These are phyloP conservation scores for Colletotrichum horii DNA, from an alignment of 2,329 filamentous ascomycete species.

Conservation along the genomic window DNA sequence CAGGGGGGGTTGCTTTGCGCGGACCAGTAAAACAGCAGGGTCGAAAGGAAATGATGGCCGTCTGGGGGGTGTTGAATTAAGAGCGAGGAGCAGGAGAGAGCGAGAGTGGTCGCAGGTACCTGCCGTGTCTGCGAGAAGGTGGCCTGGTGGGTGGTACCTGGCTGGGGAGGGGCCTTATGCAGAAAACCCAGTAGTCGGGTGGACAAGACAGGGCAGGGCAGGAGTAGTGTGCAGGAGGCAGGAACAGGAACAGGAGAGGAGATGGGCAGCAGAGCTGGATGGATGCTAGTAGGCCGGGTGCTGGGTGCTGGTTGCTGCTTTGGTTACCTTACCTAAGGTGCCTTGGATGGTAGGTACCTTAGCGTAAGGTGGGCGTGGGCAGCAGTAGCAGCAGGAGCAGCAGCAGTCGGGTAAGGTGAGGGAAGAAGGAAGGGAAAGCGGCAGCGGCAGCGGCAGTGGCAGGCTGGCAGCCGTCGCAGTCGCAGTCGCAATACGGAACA, in stretches of 20 bases:
- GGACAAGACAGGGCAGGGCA: slow-evolving; percentile 6
- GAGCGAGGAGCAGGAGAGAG: neutral
- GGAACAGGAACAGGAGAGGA: neutral
- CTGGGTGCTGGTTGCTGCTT: neutral
- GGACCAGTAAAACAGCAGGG: slow-evolving; percentile 24
- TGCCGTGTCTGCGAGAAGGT: neutral
- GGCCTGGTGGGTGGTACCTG: neutral
- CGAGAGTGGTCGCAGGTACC: slow-evolving; percentile 1
- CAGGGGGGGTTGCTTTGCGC: slow-evolving; percentile 22
- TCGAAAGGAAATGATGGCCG: slow-evolving; percentile 24
- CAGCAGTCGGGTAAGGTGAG: neutral
- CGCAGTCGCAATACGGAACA: neutral
- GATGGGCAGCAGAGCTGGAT: neutral
- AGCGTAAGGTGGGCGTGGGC: neutral
- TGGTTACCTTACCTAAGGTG: neutral
- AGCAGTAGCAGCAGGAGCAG: neutral
- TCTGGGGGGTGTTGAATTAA: slow-evolving; percentile 17
- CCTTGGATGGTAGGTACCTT: too few species aligned
- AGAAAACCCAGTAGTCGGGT: slow-evolving; percentile 17
- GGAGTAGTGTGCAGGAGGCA: slow-evolving; percentile 1
- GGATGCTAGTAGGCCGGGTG: neutral
- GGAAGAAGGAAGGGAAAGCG: neutral
- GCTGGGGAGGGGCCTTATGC: slow-evolving; percentile 1
- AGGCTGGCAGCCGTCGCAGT: neutral
- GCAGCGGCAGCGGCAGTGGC: neutral